phyloP scores from a whole-genome alignment of 148 eudicot species.

The Rhododendron ovatum region DNA sequence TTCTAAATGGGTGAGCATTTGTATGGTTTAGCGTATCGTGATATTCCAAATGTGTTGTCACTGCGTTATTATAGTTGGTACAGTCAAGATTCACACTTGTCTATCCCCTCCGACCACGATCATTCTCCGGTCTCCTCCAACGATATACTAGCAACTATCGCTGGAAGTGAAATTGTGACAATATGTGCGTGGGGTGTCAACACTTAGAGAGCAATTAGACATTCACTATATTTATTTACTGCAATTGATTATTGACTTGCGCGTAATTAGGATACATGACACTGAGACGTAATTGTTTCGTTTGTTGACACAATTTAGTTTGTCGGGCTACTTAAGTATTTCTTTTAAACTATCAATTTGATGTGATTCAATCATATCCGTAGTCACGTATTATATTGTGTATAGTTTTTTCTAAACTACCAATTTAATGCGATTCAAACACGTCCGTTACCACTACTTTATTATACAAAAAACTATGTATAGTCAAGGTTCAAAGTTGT shows the following conservation, averaged over 20 bases:
- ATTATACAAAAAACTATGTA: too few relatives aligned
- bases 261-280: not conserved
- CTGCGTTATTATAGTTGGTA: too few relatives aligned
- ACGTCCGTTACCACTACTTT: too few relatives aligned
- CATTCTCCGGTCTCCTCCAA: not conserved
- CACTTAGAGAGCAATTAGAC: not conserved
- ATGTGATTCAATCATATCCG: not conserved
- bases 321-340: not conserved
- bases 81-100: not conserved
- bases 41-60: too few relatives aligned
- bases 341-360: not conserved
- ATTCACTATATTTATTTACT: not conserved
- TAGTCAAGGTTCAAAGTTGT: not conserved
- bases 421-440: too few relatives aligned
- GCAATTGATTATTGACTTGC: not conserved
- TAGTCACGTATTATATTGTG: not conserved
- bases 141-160: not conserved
- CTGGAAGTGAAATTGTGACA: too few relatives aligned
- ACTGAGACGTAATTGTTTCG: not conserved
- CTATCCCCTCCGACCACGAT: not conserved
- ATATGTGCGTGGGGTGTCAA: not conserved
- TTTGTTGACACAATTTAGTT: not conserved
- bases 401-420: too few relatives aligned
- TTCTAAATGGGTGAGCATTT: too few relatives aligned
- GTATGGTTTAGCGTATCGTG: too few relatives aligned